These are phyloP conservation scores for Silene latifolia DNA, from an alignment of 148 eudicot species.

Conservation along the genomic window DNA sequence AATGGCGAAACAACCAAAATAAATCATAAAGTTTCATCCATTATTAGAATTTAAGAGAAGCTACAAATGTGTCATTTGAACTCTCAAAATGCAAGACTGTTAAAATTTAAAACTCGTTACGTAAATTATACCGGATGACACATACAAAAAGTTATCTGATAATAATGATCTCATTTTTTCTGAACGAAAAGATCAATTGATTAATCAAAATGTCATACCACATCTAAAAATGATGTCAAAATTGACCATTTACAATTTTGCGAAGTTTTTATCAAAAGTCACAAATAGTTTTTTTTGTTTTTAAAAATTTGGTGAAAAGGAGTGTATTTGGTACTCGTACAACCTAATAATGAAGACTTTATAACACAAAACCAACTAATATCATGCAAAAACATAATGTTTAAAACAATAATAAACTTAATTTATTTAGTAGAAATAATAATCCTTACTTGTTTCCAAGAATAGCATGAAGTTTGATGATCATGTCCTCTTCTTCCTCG, in stretches of 20 bases:
- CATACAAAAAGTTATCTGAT: no score
- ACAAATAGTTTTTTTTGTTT: background rate
- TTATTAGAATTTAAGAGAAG: background rate
- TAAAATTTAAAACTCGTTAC: no score
- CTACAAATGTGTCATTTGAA: no score
- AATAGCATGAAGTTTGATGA: conserved; percentile 59
- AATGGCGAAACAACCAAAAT: background rate
- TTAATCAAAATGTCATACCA: no score
- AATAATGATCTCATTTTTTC: no score
- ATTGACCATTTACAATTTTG: no score
- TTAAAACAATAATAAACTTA: no score
- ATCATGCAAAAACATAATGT: background rate
- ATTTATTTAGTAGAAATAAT: background rate
- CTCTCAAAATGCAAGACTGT: no score
- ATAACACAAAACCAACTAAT: background rate
- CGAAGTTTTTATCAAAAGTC: background rate
- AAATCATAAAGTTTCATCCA: background rate
- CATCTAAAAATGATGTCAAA: no score
- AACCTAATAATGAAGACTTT: background rate
- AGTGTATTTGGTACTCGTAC: conserved; percentile 7
- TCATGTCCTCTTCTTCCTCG: conserved; percentile 49
- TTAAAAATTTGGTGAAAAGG: background rate
- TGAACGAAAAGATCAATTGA: no score
- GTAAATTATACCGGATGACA: no score
- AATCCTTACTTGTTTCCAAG: conserved; percentile 56